A percentile compares a stretch with the other conserved stretches of the same genome.
These are phyloP conservation scores for Fulvia fulva DNA, from an alignment of 2,329 filamentous ascomycete genomes.

Conservation along the genomic window DNA sequence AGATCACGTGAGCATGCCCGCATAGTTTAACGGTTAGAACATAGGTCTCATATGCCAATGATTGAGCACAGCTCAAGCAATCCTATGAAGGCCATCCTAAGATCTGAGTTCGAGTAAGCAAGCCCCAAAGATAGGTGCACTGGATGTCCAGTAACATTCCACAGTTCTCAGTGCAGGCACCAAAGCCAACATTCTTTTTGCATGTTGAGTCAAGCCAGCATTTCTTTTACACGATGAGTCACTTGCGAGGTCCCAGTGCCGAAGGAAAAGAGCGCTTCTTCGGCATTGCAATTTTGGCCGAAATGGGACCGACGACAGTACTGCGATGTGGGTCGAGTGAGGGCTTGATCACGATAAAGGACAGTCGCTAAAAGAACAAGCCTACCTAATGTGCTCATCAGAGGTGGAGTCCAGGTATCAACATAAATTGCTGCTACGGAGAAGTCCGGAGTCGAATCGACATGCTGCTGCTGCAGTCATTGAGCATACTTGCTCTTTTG, in stretches of 20 bases:
- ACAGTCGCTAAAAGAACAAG: no score
- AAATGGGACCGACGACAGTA: neutral
- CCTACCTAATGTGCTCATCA: no score
- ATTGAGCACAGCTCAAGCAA: slow-evolving; percentile 9
- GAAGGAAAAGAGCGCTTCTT: neutral
- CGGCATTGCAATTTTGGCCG: neutral
- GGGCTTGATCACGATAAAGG: no score
- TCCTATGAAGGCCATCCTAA: slow-evolving; percentile 18
- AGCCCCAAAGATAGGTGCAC: neutral
- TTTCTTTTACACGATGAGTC: neutral
- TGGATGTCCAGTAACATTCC: slow-evolving; percentile 4
- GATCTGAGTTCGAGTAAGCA: slow-evolving; percentile 17
- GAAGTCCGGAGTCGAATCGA: slow-evolving; percentile 5
- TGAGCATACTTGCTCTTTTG: slow-evolving; percentile 23
- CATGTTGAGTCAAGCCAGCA: neutral
- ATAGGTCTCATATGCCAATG: slow-evolving; percentile 18
- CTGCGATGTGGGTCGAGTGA: no score
- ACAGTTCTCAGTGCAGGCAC: slow-evolving; percentile 9
- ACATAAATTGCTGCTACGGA: neutral
- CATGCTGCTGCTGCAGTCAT: no score
- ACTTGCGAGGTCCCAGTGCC: neutral
- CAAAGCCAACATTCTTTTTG: neutral
- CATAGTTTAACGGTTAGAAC: slow-evolving; percentile 5
- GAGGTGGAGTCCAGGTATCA: no score
- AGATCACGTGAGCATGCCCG: neutral